phyloP scores from a whole-genome alignment of 106 monocot genomes.

The Dendrobium nobile region DNA sequence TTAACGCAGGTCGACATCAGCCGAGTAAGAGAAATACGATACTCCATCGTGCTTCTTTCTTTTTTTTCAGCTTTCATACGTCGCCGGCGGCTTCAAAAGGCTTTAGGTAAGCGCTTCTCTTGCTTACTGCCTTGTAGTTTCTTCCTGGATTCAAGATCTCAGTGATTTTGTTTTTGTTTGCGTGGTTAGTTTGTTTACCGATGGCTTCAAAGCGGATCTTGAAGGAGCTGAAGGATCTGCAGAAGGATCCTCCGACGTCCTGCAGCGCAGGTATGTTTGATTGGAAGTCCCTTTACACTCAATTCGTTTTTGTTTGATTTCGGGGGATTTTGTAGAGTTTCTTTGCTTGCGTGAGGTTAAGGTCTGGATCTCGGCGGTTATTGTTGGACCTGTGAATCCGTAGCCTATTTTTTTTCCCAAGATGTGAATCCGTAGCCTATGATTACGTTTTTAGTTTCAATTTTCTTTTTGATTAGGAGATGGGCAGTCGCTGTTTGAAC shows the following conservation, averaged over 20 bases:
- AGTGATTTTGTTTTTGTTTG: not conserved
- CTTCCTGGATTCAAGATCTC: not conserved
- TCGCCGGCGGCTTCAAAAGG: not conserved
- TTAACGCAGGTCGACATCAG: not conserved
- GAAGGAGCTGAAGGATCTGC: constrained; percentile 11
- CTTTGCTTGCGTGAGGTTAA: not conserved
- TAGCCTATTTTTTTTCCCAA: too few species aligned
- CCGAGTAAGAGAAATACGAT: not conserved
- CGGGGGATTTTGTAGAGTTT: not conserved
- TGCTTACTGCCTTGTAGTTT: not conserved
- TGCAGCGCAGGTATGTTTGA: constrained; percentile 7
- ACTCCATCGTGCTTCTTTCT: not conserved
- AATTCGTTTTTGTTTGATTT: not conserved
- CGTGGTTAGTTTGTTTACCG: not conserved
- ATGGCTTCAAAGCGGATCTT: constrained; percentile 9
- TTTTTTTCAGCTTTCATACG: not conserved
- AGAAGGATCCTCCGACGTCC: constrained; percentile 10
- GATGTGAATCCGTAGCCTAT: not conserved
- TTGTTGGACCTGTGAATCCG: not conserved
- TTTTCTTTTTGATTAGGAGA: not conserved
- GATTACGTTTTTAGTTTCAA: not conserved
- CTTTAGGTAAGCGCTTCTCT: not conserved
- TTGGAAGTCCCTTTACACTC: not conserved
- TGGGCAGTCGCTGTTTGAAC: not conserved
- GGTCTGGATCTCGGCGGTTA: not conserved